These are phyloP conservation scores for Fusarium coicis DNA, from an alignment of 2,329 filamentous ascomycete genomes.

Conservation along the genomic window DNA sequence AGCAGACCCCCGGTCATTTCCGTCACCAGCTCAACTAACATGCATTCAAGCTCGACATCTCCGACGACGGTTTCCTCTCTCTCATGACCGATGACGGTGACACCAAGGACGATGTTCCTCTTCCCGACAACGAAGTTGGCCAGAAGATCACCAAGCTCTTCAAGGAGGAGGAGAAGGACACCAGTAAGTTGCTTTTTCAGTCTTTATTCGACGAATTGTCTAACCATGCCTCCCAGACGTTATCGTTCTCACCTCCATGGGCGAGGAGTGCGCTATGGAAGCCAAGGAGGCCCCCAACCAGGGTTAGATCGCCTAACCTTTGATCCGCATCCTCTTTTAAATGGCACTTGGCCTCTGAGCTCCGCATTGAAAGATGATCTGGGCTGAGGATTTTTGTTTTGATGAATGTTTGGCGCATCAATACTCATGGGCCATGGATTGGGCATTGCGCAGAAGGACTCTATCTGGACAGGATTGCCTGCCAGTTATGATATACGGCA, in stretches of 20 bases:
- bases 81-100: slow-evolving; percentile 89
- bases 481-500: slow-evolving; percentile 48
- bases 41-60: slow-evolving; percentile 80
- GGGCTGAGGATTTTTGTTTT: slow-evolving; percentile 47
- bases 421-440: slow-evolving; percentile 53
- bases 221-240: slow-evolving; percentile 71
- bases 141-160: slow-evolving; percentile 87
- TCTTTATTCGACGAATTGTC: background rate
- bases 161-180: slow-evolving; percentile 86
- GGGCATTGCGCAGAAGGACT: slow-evolving; percentile 54
- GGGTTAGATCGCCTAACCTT: slow-evolving; percentile 40
- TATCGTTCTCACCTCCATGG: slow-evolving; percentile 94
- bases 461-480: slow-evolving; percentile 59
- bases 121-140: slow-evolving; percentile 90
- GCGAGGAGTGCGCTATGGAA: slow-evolving; percentile 91
- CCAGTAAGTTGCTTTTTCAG: slow-evolving; percentile 72
- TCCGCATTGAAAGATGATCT: slow-evolving; percentile 35
- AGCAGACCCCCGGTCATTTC: slow-evolving; percentile 15
- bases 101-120: slow-evolving; percentile 94
- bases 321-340: slow-evolving; percentile 38
- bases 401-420: slow-evolving; percentile 51
- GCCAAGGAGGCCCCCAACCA: slow-evolving; percentile 85
- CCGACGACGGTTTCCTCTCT: slow-evolving; percentile 93
- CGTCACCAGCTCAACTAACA: slow-evolving; percentile 28
- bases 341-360: slow-evolving; percentile 44